phyloP scores from a whole-genome alignment of 1,139 yeast genomes.

The Pichia kudriavzevii region DNA sequence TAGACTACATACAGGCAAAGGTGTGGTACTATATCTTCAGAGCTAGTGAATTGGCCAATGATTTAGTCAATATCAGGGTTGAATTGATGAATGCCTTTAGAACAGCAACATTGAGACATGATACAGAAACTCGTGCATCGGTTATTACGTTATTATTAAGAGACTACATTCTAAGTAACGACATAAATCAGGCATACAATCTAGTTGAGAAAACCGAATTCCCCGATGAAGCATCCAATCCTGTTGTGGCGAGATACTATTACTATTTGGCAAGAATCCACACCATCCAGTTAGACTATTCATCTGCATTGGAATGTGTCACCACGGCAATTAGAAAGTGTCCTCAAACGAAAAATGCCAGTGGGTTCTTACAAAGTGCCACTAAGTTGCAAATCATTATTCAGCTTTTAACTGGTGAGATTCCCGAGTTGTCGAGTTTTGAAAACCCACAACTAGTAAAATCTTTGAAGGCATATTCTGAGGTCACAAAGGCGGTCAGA shows the following conservation, averaged over 20 bases:
- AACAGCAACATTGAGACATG: conserved; percentile 88
- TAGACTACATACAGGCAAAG: conserved; percentile 84
- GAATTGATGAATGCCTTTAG: conserved; percentile 68
- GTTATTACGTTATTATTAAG: conserved; percentile 77
- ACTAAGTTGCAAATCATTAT: conserved; percentile 82
- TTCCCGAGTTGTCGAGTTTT: conserved; percentile 86
- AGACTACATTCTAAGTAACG: conserved; percentile 70
- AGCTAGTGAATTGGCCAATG: conserved; percentile 61
- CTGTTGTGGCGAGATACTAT: conserved; percentile 85
- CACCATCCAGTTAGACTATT: conserved; percentile 89
- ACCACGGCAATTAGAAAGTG: conserved; percentile 93
- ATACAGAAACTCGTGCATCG: conserved; percentile 84
- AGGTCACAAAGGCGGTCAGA: conserved; percentile 86
- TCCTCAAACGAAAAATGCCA: conserved; percentile 83
- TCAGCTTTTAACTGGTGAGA: conserved; percentile 92
- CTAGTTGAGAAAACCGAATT: conserved; percentile 83
- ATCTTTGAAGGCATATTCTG: conserved; percentile 72
- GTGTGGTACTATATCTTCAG: conserved; percentile 89
- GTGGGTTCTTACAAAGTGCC: conserved; percentile 85
- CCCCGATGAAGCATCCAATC: conserved; percentile 79
- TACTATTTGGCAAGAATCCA: conserved; percentile 84
- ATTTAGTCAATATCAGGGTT: conserved; percentile 57
- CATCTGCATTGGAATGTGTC: conserved; percentile 82
- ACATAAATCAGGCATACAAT: conserved; percentile 80
- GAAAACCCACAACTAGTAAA: conserved; percentile 52